These are phyloP conservation scores for Podospora fimiseda DNA, from an alignment of 495 filamentous ascomycete genomes.

Conservation along the genomic window DNA sequence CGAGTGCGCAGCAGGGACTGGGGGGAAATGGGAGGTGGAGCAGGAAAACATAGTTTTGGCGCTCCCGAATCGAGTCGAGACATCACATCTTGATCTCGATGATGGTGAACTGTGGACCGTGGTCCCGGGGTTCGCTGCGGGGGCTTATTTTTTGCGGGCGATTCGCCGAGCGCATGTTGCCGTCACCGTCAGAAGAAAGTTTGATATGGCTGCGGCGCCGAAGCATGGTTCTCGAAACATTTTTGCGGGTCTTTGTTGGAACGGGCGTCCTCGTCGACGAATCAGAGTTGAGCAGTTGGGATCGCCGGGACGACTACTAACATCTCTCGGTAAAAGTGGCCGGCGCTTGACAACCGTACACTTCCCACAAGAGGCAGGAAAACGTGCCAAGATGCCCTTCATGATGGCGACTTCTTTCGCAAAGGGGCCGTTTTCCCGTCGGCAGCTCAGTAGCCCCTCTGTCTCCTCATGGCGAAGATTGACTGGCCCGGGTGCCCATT, in stretches of 20 bases:
- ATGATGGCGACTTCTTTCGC: neutral
- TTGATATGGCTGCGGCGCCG: neutral
- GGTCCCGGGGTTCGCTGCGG: conserved; percentile 1
- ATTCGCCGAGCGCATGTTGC: conserved; percentile 22
- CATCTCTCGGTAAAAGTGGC: conserved; percentile 12
- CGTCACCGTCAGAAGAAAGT: conserved; percentile 13
- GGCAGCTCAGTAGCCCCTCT: conserved; percentile 5
- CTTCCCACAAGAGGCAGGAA: too few species aligned
- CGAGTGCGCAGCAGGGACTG: conserved; percentile 35
- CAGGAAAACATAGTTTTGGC: neutral
- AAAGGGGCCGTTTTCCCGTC: neutral
- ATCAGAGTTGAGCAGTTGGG: conserved; percentile 26
- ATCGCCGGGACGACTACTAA: conserved; percentile 18
- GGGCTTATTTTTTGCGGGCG: conserved; percentile 22
- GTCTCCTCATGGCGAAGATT: too few species aligned
- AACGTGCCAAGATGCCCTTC: neutral
- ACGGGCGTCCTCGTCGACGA: conserved; percentile 14
- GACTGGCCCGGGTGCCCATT: conserved; percentile 46
- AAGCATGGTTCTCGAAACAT: conserved; percentile 12
- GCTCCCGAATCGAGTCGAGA: neutral
- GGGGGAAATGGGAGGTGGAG: conserved; percentile 15
- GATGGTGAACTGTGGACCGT: neutral
- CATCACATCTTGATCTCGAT: neutral
- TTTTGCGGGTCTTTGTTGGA: conserved; percentile 4
- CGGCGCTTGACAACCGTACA: conserved; percentile 14